These are phyloP conservation scores for Eucalyptus viminalis DNA, from an alignment of 345 rosid species.

Conservation along the genomic window DNA sequence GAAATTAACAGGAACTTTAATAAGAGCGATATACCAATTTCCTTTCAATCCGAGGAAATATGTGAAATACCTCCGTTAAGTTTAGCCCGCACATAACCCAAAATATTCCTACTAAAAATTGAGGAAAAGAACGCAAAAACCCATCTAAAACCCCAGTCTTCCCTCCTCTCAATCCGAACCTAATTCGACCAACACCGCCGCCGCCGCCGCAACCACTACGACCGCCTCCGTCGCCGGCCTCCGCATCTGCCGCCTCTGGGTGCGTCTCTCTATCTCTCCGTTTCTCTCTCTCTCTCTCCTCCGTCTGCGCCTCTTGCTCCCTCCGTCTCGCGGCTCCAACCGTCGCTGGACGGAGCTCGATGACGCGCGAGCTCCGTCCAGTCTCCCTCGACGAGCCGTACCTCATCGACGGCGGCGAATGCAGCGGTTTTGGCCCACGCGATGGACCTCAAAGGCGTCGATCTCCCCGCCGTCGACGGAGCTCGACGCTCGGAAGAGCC, in stretches of 20 bases:
- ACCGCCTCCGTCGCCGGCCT: neutral
- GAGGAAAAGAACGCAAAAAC: neutral
- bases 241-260: neutral
- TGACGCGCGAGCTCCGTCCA: neutral
- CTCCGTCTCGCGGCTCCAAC: neutral
- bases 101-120: neutral
- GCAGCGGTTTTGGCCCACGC: neutral
- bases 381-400: neutral
- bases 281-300: neutral
- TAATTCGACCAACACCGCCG: neutral
- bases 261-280: neutral
- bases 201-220: neutral
- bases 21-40: neutral
- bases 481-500: neutral
- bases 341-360: neutral
- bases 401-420: neutral
- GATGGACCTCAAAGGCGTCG: neutral
- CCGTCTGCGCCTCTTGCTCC: neutral
- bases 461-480: neutral
- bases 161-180: neutral
- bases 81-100: neutral
- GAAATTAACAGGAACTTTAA: too few relatives aligned
- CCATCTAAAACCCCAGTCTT: neutral
- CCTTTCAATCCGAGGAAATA: too few relatives aligned
- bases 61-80: neutral